Conservation (phyloP, 352 stramenopile species). For the Pythium folliculosum region DNA sequence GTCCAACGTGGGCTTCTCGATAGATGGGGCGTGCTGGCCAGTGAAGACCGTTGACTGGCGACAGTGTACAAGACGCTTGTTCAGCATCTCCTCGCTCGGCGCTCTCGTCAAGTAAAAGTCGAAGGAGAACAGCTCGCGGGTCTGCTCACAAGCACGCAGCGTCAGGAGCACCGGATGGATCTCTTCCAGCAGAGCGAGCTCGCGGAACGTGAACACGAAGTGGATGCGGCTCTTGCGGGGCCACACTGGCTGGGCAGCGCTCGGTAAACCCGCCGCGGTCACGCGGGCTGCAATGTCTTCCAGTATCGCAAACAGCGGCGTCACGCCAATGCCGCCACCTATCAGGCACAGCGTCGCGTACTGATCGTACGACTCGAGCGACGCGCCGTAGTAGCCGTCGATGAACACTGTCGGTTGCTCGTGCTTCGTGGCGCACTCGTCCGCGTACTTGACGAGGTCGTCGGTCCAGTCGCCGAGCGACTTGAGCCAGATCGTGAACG, state of each 20-base stretch:
- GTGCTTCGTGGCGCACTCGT: constrained; percentile 31
- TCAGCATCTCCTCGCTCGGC: constrained; percentile 18
- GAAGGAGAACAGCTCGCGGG: constrained; percentile 26
- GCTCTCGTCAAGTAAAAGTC: constrained; percentile 31
- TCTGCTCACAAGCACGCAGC: constrained; percentile 6
- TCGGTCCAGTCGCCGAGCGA: constrained; percentile 45
- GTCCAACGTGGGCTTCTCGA: not conserved
- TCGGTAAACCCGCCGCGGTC: not conserved
- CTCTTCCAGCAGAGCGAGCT: constrained; percentile 39
- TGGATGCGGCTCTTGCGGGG: constrained; percentile 32
- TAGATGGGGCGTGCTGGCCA: not conserved
- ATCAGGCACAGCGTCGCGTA: constrained; percentile 29
- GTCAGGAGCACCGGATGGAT: constrained; percentile 28
- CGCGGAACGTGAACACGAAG: constrained; percentile 35
- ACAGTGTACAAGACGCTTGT: constrained; percentile 16
- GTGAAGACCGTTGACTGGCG: not conserved
- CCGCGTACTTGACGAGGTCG: constrained; percentile 32
- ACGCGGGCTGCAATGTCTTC: constrained; percentile 35
- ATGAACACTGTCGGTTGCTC: constrained; percentile 35
- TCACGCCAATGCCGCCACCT: constrained; percentile 44
- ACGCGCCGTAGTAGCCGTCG: constrained; percentile 48
- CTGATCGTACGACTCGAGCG: constrained; percentile 34
- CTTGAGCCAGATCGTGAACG: constrained; percentile 45
- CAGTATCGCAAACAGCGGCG: constrained; percentile 40
- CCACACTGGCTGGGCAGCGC: constrained; percentile 25